phyloP scores from a whole-genome alignment of 2,329 filamentous ascomycete species.

The Colletotrichum camelliae region DNA sequence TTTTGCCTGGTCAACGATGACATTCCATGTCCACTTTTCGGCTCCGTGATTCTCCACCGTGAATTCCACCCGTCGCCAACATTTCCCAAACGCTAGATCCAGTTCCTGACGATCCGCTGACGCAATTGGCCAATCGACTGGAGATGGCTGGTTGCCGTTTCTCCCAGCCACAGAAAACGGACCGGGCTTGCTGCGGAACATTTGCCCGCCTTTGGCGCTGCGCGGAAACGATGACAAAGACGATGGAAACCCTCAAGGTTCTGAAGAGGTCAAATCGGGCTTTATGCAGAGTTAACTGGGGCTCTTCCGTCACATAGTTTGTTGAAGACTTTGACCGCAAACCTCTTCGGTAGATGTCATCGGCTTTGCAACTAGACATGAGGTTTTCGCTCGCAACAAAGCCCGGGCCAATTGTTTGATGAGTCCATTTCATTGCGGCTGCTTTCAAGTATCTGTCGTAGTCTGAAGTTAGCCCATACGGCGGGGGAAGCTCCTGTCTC shows the following conservation, averaged over 20 bases:
- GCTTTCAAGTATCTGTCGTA: background rate
- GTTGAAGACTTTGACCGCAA: background rate
- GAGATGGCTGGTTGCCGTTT: background rate
- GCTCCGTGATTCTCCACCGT: constrained; percentile 1
- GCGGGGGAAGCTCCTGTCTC: background rate
- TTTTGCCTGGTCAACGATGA: constrained; percentile 14
- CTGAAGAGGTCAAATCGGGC: background rate
- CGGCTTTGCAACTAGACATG: background rate
- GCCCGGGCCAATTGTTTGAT: background rate
- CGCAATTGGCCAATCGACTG: constrained; percentile 8
- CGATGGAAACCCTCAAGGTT: background rate
- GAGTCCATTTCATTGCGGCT: background rate
- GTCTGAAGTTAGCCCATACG: background rate
- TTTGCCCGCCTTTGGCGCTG: background rate
- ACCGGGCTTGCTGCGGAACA: background rate
- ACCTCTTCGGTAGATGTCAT: background rate
- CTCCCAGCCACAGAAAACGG: background rate
- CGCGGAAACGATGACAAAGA: background rate
- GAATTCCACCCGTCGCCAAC: background rate
- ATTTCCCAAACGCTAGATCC: background rate
- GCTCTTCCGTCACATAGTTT: background rate
- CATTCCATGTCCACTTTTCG: constrained; percentile 13
- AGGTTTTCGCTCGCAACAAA: background rate
- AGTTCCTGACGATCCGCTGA: constrained; percentile 16
- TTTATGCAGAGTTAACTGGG: background rate